Conservation (phyloP, 306 rosid genomes). For the Crotalaria pallida region DNA sequence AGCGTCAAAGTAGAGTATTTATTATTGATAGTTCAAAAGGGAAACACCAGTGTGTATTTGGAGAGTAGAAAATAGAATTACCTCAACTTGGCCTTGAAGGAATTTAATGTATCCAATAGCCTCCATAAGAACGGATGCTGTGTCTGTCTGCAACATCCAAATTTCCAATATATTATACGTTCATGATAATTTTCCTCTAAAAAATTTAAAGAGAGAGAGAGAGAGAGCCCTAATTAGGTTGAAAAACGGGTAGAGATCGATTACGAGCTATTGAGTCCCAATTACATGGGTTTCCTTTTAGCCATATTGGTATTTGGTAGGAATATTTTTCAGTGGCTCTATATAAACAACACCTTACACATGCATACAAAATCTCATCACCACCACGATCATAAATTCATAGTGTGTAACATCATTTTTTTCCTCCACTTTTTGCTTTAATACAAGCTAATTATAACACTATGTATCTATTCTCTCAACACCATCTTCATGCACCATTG, state of each 20-base stretch:
- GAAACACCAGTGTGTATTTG: not conserved
- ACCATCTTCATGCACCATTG: not conserved
- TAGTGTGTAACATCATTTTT: not conserved
- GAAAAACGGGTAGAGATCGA: not conserved
- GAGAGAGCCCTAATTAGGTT: not conserved
- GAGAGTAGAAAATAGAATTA: not conserved
- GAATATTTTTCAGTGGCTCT: not conserved
- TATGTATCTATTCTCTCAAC: not conserved
- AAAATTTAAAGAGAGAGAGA: too few relatives aligned
- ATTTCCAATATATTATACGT: not conserved
- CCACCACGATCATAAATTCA: not conserved
- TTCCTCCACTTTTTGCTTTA: not conserved
- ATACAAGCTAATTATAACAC: not conserved
- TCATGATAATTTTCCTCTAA: too few relatives aligned
- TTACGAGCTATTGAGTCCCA: not conserved
- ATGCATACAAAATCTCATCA: not conserved
- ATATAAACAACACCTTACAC: not conserved
- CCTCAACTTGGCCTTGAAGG: constrained; percentile 93
- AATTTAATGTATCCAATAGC: constrained; percentile 67
- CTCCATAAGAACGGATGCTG: constrained; percentile 60
- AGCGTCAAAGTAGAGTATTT: not conserved
- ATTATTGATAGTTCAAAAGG: not conserved
- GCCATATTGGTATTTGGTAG: not conserved
- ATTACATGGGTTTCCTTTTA: not conserved
- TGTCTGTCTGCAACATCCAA: constrained; percentile 65